Evolutionary conservation across 1,284 basidiomycete species (phyloP).

Genomic region (Ganoderma resinaceum): DNA sequence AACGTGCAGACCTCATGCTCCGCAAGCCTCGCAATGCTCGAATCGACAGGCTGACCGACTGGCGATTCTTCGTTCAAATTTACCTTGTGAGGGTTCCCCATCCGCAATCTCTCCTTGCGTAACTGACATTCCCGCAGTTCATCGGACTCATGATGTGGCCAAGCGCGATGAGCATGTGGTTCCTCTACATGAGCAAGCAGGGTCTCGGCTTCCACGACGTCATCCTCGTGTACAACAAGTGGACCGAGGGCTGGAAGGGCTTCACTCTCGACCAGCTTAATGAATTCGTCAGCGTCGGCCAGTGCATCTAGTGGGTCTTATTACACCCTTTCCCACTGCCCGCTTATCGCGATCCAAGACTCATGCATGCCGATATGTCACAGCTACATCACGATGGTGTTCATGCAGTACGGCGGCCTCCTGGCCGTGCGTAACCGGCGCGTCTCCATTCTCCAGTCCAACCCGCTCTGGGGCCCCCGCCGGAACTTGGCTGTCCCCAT

Average conservation of each 20-base stretch:
- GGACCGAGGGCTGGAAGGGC: constrained; percentile 56
- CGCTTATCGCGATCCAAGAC: neutral
- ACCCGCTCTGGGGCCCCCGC: constrained; percentile 50
- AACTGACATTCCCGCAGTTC: constrained; percentile 39
- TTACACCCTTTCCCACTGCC: constrained; percentile 13
- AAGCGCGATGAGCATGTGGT: constrained; percentile 51
- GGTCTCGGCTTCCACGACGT: constrained; percentile 63
- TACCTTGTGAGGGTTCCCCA: constrained; percentile 60
- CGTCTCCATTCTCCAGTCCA: constrained; percentile 28
- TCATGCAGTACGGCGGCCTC: constrained; percentile 68
- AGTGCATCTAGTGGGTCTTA: constrained; percentile 52
- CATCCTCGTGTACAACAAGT: constrained; percentile 51
- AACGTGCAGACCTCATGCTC: constrained; percentile 46
- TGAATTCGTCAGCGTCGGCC: constrained; percentile 53
- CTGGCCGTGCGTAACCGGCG: constrained; percentile 24
- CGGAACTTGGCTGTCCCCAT: constrained; percentile 43
- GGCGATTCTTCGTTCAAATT: constrained; percentile 64
- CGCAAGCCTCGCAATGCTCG: constrained; percentile 71
- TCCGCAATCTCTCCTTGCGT: too few species aligned
- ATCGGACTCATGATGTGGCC: constrained; percentile 55
- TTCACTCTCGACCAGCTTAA: constrained; percentile 47
- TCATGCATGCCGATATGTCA: constrained; percentile 41
- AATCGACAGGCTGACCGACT: constrained; percentile 57
- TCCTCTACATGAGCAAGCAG: constrained; percentile 48
- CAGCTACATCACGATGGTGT: constrained; percentile 57